Conservation (phyloP, 2,329 filamentous ascomycete species). For the Emergomyces pasteurianus region DNA sequence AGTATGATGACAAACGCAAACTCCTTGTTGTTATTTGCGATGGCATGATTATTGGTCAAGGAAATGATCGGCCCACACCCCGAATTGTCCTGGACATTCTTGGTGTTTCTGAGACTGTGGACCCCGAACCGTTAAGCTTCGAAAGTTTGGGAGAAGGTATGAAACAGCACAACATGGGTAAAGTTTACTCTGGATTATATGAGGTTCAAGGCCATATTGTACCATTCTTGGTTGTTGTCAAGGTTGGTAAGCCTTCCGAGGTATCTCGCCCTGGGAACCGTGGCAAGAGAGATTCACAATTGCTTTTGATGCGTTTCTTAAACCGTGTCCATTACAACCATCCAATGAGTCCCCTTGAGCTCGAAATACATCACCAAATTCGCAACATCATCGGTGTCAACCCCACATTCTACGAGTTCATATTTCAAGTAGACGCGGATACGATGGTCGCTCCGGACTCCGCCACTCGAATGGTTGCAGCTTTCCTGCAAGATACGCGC, state of each 20-base stretch:
- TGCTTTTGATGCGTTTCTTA: slow-evolving; percentile 97
- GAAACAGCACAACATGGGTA: slow-evolving; percentile 99
- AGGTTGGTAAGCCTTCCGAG: slow-evolving; percentile 78
- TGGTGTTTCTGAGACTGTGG: slow-evolving; percentile 82
- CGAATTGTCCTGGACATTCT: slow-evolving; percentile 95
- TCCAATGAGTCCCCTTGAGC: slow-evolving; percentile 87
- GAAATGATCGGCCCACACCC: slow-evolving; percentile 90
- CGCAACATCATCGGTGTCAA: slow-evolving; percentile 98
- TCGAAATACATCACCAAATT: slow-evolving; percentile 98
- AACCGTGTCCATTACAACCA: slow-evolving; percentile 98
- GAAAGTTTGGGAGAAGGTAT: slow-evolving; percentile 89
- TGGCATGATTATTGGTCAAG: slow-evolving; percentile 98
- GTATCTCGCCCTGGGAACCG: slow-evolving; percentile 74
- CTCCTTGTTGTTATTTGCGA: slow-evolving; percentile 86
- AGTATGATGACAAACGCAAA: slow-evolving; percentile 97
- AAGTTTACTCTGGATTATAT: slow-evolving; percentile 94
- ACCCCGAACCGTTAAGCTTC: slow-evolving; percentile 92
- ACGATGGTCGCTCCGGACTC: slow-evolving; percentile 86
- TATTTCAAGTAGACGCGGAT: slow-evolving; percentile 94
- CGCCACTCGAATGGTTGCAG: slow-evolving; percentile 79
- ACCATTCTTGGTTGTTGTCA: slow-evolving; percentile 91
- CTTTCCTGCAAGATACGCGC: slow-evolving; percentile 82
- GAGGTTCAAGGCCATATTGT: slow-evolving; percentile 98
- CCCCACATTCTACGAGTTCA: slow-evolving; percentile 94
- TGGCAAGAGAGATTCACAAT: slow-evolving; percentile 98